These are phyloP conservation scores for Fragaria iinumae DNA, from an alignment of 306 rosid species.

Conservation along the genomic window DNA sequence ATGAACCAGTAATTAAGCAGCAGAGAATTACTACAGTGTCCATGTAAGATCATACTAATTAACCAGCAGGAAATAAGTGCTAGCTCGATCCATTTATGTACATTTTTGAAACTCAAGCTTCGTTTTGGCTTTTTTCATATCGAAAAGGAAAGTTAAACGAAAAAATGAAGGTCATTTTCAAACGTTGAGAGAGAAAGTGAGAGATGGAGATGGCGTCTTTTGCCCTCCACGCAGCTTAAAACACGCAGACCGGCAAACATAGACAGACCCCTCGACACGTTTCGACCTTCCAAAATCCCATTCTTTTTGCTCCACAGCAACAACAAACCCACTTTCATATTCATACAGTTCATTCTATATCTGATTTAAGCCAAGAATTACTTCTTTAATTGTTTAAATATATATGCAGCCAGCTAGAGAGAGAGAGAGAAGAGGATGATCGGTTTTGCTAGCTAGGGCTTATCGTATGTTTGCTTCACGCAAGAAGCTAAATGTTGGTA, in stretches of 20 bases:
- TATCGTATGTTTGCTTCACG: constrained; percentile 97
- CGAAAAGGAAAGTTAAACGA: constrained; percentile 28
- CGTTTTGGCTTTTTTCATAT: constrained; percentile 33
- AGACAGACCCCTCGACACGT: constrained; percentile 52
- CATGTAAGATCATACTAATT: too few relatives aligned
- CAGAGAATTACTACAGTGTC: too few relatives aligned
- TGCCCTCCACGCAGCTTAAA: constrained; percentile 90
- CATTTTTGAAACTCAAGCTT: constrained; percentile 1
- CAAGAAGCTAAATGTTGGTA: constrained; percentile 70
- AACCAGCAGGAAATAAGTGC: not conserved
- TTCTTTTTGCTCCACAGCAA: constrained; percentile 17
- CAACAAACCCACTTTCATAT: constrained; percentile 14
- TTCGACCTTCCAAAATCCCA: constrained; percentile 41
- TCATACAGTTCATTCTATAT: constrained; percentile 7
- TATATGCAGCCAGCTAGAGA: not conserved
- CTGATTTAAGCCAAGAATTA: not conserved
- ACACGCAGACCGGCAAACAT: constrained; percentile 71
- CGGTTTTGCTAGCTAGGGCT: constrained; percentile 38
- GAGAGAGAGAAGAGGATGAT: constrained; percentile 8
- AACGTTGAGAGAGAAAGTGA: constrained; percentile 36
- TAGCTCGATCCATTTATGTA: not conserved
- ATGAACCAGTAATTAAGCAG: too few relatives aligned
- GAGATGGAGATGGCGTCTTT: constrained; percentile 73
- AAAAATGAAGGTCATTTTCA: constrained; percentile 51
- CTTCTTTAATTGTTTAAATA: not conserved